Evolutionary conservation across 148 eudicot genomes (phyloP).

Genomic region (Talinum fruticosum): DNA sequence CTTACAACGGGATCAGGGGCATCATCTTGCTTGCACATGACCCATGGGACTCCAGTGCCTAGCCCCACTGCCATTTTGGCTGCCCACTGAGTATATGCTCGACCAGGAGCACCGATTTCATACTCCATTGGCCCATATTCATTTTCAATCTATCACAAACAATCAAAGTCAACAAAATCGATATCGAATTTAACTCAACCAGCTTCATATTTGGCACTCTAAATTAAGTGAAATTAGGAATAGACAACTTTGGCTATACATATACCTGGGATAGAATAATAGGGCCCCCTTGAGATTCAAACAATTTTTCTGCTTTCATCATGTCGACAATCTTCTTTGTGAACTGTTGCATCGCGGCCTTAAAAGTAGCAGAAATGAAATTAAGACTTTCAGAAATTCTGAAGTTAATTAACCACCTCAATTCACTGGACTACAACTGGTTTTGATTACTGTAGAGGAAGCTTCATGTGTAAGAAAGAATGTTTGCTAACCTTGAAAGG

Average conservation of each 20-base stretch:
- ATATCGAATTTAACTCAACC: constrained; percentile 2
- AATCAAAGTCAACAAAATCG: not conserved
- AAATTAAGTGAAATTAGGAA: not conserved
- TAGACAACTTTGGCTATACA: constrained; percentile 21
- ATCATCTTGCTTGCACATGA: constrained; percentile 98
- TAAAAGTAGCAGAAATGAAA: constrained; percentile 5
- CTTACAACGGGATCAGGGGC: constrained; percentile 95
- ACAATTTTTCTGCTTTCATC: constrained; percentile 80
- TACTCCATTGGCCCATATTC: constrained; percentile 84
- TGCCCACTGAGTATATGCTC: constrained; percentile 75
- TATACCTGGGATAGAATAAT: constrained; percentile 86
- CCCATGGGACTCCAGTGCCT: constrained; percentile 90
- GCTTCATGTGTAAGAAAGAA: not conserved
- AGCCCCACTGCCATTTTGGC: constrained; percentile 82
- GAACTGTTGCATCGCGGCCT: constrained; percentile 86
- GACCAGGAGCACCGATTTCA: constrained; percentile 63
- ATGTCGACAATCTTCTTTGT: constrained; percentile 79
- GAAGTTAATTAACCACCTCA: not conserved
- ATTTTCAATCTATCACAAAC: constrained; percentile 75
- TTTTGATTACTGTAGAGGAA: not conserved
- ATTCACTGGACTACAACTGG: not conserved
- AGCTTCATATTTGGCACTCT: constrained; percentile 3
- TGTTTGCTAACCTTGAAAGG: constrained; percentile 74
- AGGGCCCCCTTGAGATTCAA: constrained; percentile 92
- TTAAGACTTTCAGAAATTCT: not conserved